phyloP scores from a whole-genome alignment of 768 basidiomycete species.

The Phaeolepiota aurea region DNA sequence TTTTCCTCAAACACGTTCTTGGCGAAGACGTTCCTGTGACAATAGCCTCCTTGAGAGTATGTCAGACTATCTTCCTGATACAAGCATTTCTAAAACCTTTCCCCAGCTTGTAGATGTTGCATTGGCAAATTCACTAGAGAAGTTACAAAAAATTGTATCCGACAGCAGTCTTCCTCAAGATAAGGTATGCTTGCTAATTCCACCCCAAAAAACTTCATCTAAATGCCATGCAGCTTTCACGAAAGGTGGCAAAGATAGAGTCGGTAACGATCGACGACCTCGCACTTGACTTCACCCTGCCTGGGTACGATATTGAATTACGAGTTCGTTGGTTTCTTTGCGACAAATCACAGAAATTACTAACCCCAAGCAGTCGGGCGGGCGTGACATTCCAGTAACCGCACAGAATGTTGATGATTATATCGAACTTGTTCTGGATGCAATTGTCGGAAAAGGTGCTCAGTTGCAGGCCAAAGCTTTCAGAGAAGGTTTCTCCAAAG shows the following conservation, averaged over 20 bases:
- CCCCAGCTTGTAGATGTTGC: constrained; percentile 72
- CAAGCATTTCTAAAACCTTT: background rate
- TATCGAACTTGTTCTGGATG: constrained; percentile 77
- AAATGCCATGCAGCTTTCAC: constrained; percentile 37
- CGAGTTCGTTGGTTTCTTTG: constrained; percentile 38
- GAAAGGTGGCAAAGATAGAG: constrained; percentile 51
- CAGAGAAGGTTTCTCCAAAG: constrained; percentile 90
- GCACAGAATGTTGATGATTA: constrained; percentile 87
- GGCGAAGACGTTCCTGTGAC: constrained; percentile 82
- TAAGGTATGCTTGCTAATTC: too few species aligned
- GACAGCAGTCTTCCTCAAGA: constrained; percentile 34
- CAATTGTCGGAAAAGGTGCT: constrained; percentile 77
- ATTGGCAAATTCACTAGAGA: constrained; percentile 78
- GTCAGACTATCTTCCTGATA: constrained; percentile 7
- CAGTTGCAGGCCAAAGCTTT: constrained; percentile 82
- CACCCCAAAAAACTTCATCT: too few species aligned
- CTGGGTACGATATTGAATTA: constrained; percentile 91
- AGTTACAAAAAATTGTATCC: constrained; percentile 63
- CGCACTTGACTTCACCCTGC: constrained; percentile 91
- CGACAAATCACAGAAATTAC: too few species aligned
- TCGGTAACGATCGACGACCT: constrained; percentile 76
- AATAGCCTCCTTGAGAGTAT: constrained; percentile 74
- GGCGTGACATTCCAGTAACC: constrained; percentile 74
- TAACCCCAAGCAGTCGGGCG: constrained; percentile 76
- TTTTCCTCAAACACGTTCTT: constrained; percentile 88